Conservation (phyloP, 2,329 filamentous ascomycete genomes). For the Emmonsiellopsis sp. region DNA sequence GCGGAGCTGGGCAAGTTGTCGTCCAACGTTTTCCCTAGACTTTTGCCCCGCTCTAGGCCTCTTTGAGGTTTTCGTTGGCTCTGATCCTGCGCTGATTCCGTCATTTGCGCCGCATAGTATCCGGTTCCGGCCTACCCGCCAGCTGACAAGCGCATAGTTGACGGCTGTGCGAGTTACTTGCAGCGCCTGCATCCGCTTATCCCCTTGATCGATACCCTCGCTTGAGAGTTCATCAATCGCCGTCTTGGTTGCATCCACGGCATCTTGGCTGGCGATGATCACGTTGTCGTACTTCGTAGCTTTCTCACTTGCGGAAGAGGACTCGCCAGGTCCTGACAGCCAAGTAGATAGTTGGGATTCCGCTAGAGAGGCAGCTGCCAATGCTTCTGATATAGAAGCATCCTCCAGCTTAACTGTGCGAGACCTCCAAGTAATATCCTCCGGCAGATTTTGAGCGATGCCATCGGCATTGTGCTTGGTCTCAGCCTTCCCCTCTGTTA, state of each 20-base stretch:
- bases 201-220: constrained; percentile 76
- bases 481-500: constrained; percentile 50
- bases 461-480: constrained; percentile 39
- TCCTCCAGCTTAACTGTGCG: constrained; percentile 84
- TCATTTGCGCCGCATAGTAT: constrained; percentile 78
- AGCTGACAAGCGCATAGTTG: constrained; percentile 88
- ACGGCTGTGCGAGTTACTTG: constrained; percentile 89
- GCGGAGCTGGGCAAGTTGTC: constrained; percentile 69
- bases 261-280: constrained; percentile 83
- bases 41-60: constrained; percentile 40
- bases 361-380: constrained; percentile 57
- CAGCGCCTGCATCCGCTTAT: constrained; percentile 80
- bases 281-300: constrained; percentile 87
- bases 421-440: constrained; percentile 75
- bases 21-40: constrained; percentile 58
- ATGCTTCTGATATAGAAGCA: constrained; percentile 77
- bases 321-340: constrained; percentile 35
- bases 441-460: constrained; percentile 48
- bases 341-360: constrained; percentile 44
- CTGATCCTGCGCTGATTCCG: constrained; percentile 51
- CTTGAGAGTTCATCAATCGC: constrained; percentile 82
- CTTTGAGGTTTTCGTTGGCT: constrained; percentile 38
- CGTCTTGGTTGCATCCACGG: constrained; percentile 83
- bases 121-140: constrained; percentile 87
- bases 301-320: constrained; percentile 48